Evolutionary conservation across 2,329 filamentous ascomycete genomes (phyloP), one percentile per base, ranked within the genome.

Genomic region (Leptographium galeiforme): DNA sequence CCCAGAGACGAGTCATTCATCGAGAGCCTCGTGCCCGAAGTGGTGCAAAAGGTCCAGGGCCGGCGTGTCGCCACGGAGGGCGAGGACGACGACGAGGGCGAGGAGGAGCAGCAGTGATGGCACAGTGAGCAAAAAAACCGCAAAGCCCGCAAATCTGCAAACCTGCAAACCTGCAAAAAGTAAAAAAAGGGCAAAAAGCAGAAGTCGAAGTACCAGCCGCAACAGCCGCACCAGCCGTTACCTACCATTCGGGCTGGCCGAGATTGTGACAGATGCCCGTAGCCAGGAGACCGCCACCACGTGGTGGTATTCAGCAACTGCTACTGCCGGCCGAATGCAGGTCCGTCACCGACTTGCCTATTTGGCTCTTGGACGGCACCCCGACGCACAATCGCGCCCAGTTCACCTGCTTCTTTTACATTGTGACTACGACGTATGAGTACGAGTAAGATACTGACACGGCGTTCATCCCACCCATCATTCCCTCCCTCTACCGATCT

Each of bases 1-100:
- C 48, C 76, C 16, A 81, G 80, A 58, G 86, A 96, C 64, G 73
- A 77, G 59, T 82, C 78, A 19, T 89, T 80, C 59, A 78, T 96
- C 65, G 88, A 95, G 66, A 83, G 81, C 51, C 67, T 96, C 55
- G 79, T 94, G 25, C 69, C 76, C 0, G 88, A 95, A 65, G 87
- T 95, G 2, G 81, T 87, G 64, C 71, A 80, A 66, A 85, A 84
- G 50, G 84, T 95, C 6, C 70, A 89, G 60, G 90, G 90, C 6
- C 75, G 73, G 61, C 76, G 84, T 50, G 79, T 96, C 18, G 61
- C 68, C 33, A 74, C 76, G 32, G 90, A 96, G 66, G 87, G 84
- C 56, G 84, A 88, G 63, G 74, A 83, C 58, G 84, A 88, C 62
- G 72, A 73, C 43, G 50, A 56, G 34, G 84, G 87, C 61, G 72